Evolutionary conservation across 345 rosid species (phyloP).

Genomic region (Eucalyptus pauciflora): DNA sequence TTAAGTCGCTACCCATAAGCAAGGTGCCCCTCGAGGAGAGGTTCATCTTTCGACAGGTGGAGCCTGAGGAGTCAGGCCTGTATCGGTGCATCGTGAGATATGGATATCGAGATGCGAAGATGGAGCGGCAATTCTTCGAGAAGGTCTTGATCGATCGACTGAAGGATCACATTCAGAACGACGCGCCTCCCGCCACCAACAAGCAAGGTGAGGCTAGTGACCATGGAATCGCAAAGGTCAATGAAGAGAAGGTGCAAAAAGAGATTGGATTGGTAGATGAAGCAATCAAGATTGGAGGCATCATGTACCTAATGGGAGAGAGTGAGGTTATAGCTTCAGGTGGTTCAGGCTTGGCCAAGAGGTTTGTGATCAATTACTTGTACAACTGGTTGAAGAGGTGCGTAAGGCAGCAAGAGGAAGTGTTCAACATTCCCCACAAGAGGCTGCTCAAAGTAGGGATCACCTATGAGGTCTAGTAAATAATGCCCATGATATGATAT

Average conservation of each 20-base stretch:
- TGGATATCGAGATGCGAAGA: constrained; percentile 12
- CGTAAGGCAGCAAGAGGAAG: constrained; percentile 13
- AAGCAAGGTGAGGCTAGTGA: background rate
- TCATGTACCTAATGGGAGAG: constrained; percentile 14
- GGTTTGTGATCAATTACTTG: constrained; percentile 1
- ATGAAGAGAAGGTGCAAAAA: background rate
- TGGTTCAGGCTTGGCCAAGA: background rate
- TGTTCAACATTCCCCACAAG: constrained; percentile 6
- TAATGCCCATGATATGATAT: background rate
- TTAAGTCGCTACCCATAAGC: constrained; percentile 12
- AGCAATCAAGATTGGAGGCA: background rate
- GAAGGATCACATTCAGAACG: background rate
- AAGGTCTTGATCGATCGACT: background rate
- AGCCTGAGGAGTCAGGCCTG: background rate
- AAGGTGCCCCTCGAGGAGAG: constrained; percentile 7
- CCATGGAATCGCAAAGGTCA: background rate
- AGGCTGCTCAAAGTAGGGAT: constrained; percentile 13
- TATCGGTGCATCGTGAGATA: constrained; percentile 20
- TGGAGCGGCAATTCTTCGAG: constrained; percentile 7
- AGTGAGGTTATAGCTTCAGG: constrained; percentile 4
- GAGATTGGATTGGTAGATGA: background rate
- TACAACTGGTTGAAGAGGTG: constrained; percentile 9
- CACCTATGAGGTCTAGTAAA: constrained; percentile 8
- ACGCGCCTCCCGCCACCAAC: background rate
- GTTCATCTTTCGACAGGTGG: constrained; percentile 7